Conservation (phyloP, 2,329 filamentous ascomycete species). For the Phyllachora maydis region DNA sequence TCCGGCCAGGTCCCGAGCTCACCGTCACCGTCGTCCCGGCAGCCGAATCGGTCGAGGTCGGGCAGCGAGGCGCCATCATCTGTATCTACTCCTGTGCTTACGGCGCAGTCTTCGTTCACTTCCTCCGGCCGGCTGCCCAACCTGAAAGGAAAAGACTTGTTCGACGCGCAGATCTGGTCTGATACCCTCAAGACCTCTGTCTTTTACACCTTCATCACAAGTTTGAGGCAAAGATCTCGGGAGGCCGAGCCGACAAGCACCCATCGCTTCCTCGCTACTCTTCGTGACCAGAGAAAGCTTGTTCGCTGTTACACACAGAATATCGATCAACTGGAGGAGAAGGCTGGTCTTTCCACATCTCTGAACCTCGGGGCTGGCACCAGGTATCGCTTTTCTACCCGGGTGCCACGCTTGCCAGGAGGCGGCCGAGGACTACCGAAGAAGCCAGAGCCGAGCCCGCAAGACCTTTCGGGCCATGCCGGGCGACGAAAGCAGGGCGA, state of each 20-base stretch:
- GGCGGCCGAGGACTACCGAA: slow-evolving; percentile 3
- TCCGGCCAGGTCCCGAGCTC: slow-evolving; percentile 4
- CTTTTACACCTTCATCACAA: slow-evolving; percentile 54
- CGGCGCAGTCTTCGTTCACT: slow-evolving; percentile 10
- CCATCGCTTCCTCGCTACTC: slow-evolving; percentile 46
- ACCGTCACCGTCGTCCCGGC: no score
- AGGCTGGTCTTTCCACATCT: slow-evolving; percentile 44
- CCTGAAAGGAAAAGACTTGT: slow-evolving; percentile 51
- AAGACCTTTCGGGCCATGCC: slow-evolving; percentile 1
- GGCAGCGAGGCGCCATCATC: slow-evolving; percentile 22
- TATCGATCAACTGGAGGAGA: slow-evolving; percentile 53
- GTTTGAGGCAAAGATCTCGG: slow-evolving; percentile 40
- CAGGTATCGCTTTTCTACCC: slow-evolving; percentile 32
- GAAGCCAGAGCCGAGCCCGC: no score
- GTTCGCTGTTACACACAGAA: slow-evolving; percentile 59
- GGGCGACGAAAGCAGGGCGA: neutral
- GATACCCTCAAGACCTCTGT: slow-evolving; percentile 47
- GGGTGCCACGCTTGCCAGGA: slow-evolving; percentile 5
- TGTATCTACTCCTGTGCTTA: slow-evolving; percentile 14
- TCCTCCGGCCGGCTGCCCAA: slow-evolving; percentile 26
- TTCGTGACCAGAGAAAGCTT: slow-evolving; percentile 46
- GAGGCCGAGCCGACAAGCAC: slow-evolving; percentile 43
- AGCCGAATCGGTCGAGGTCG: slow-evolving; percentile 19
- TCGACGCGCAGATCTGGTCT: slow-evolving; percentile 50
- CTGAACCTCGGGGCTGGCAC: slow-evolving; percentile 40